Base-by-base conservation (phyloP, 495 filamentous ascomycete species). In the Penicillium macrosclerotiorum region DNA sequence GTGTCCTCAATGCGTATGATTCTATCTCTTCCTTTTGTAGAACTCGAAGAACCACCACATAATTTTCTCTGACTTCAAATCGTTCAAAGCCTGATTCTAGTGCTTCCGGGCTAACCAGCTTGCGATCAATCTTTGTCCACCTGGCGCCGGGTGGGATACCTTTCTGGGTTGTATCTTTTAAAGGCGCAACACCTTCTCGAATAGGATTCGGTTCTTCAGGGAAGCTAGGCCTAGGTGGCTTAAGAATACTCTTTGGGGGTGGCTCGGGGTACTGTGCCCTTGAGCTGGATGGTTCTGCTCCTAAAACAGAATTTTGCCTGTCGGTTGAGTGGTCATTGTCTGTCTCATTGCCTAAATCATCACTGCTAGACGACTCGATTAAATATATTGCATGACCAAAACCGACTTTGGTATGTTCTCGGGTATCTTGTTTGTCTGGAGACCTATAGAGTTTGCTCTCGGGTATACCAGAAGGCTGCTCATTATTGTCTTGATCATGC, bases 111-210 rank as follows among this genome's bases (percentile, higher is more conserved):
- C 31, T 35, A 30, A 45, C 30, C 8, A 45, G 31, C 8, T 24
- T 35, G 5, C 42, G 42, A 22, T 45, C 42, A 45, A 45, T 45
- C 30, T 35, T 45, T 2, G 42, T 45, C 42, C 42, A 45, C 18
- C 42, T 11, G 5, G 42, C 42, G 11, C 42, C 42, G 2, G 31
- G 3, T 25, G 42, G 42, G 8, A 45, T 9, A 2, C 31, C 42
- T 2, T 36, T 20, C 4, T 35, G 20, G 5, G 25, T 11, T 4
- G 30, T 12, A 18, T 45, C 30, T 16, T 27, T 45, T n/a, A 35
- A 12, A 8, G 42, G 42, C 1, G 42, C 42, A 35, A 45, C 42
- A 2, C 42, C 42, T 36, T 45, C 42, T 7, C 42, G 42, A 16
- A 35, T 11, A 5, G 31, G 42, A 12, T 45, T 45, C 9, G 42